Evolutionary conservation across 176 grass and related monocot genomes (phyloP).

Genomic region (Themeda triandra): DNA sequence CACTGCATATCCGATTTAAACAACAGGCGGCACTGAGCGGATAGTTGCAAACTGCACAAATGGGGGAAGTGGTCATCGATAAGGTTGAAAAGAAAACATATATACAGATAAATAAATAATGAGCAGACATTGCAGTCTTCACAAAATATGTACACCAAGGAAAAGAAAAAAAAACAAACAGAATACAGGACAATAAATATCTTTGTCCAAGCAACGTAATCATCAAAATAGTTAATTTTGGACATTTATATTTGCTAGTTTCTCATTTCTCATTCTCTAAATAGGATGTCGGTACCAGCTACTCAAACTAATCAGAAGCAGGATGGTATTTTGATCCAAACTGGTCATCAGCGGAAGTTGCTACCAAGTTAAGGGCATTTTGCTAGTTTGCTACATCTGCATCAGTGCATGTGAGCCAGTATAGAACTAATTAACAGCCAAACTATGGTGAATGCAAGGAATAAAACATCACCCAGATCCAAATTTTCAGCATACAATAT

Average conservation of each 20-base stretch:
- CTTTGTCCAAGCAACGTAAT: not conserved
- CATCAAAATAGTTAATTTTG: not conserved
- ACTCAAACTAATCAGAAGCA: not conserved
- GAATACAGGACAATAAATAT: not conserved
- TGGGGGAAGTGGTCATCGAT: conserved; percentile 8
- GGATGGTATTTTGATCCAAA: not conserved
- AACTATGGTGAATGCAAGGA: not conserved
- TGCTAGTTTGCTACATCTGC: not conserved
- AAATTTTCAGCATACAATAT: not conserved
- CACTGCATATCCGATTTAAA: conserved; percentile 86
- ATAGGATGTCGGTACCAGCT: not conserved
- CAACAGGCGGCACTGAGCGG: conserved; percentile 94
- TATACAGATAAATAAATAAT: not conserved
- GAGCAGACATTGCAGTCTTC: not conserved
- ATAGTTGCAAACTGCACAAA: conserved; percentile 79
- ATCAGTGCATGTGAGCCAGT: not conserved
- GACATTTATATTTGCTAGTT: not conserved
- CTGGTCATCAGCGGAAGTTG: not conserved
- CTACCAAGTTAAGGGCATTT: not conserved
- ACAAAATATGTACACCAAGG: not conserved
- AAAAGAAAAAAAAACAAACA: not conserved
- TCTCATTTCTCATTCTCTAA: not conserved
- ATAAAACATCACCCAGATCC: not conserved
- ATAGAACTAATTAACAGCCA: not conserved
- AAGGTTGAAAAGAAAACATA: not conserved